phyloP scores from a whole-genome alignment of 768 basidiomycete genomes.

The Coprinopsis sp. region DNA sequence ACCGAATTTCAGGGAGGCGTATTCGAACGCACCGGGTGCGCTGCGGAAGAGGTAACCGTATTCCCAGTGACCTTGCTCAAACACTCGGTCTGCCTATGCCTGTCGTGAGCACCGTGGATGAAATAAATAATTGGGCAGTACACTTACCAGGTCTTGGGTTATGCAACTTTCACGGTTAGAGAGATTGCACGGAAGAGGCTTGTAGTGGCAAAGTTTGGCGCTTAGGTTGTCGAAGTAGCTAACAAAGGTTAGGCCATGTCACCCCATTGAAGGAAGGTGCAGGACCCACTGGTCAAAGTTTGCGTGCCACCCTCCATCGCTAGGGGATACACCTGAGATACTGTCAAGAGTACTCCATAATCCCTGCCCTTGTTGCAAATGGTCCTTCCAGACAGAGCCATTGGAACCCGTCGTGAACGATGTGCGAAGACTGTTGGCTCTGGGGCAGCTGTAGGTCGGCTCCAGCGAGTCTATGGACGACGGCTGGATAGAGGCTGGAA shows the following conservation, averaged over 20 bases:
- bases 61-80: constrained; percentile 57
- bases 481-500: constrained; percentile 36
- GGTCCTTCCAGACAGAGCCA: constrained; percentile 36
- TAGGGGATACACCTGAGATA: constrained; percentile 35
- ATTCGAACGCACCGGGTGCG: constrained; percentile 38
- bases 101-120: background rate
- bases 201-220: constrained; percentile 46
- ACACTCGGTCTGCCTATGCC: constrained; percentile 44
- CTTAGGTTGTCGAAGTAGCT: constrained; percentile 52
- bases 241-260: background rate
- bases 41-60: constrained; percentile 50
- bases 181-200: constrained; percentile 40
- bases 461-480: constrained; percentile 43
- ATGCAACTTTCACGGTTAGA: constrained; percentile 41
- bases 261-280: background rate
- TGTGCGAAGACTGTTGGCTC: constrained; percentile 28
- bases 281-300: constrained; percentile 45
- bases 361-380: constrained; percentile 25
- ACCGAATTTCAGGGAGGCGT: constrained; percentile 41
- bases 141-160: constrained; percentile 34
- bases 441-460: constrained; percentile 39
- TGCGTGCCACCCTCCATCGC: constrained; percentile 45
- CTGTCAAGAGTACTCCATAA: constrained; percentile 39
- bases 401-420: constrained; percentile 35
- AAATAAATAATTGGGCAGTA: background rate